Evolutionary conservation across 108 stramenopile species (phyloP), one percentile per base, ranked within the genome.

Genomic region (Cylindrotheca closterium): DNA sequence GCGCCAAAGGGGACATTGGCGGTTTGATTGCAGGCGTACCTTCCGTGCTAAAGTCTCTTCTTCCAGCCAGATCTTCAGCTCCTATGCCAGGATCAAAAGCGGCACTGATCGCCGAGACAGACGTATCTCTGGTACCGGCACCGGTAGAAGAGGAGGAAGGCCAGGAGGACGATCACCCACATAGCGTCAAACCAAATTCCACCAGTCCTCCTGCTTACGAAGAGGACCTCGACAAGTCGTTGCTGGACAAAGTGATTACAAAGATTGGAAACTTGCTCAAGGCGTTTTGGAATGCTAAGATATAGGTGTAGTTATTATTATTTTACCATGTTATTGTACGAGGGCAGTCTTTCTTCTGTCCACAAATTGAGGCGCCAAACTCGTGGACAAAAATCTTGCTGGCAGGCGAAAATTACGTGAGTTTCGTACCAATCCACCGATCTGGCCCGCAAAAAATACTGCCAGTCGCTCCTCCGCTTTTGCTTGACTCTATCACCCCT

Each of bases 161-260:
- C 21, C 15, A 65, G 31, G 53, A 30, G 1, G 58, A 60, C 15
- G 51, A 29, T 15, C 32, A 64, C 18, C 50, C 53, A 31, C 75
- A 77, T 27, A 77, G 75, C 30, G 32, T 77, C 27, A 67, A 67
- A 50, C 75, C 75, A 25, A 64, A 64, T 31, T n/a, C 49, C 8
- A 51, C 46, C 10, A 26, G 25, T 25, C 17, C 22, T 29, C 65
- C 55, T 10, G 34, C 19, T 15, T 50, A 48, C 15, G 47, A 60
- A 55, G 49, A 54, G 31, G 57, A 53, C 37, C 34, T 61, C 18
- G 75, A 77, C 55, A 54, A 52, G 28, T 60, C 57, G 2, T 58
- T 48, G 57, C 51, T 77, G 49, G 75, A 77, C 63, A 77, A 77
- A 47, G 8, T 60, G n/a, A 55, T 77, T 58, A 70, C 75, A 2